phyloP scores from a whole-genome alignment of 208 protist species.

The Crithidia expoeki region DNA sequence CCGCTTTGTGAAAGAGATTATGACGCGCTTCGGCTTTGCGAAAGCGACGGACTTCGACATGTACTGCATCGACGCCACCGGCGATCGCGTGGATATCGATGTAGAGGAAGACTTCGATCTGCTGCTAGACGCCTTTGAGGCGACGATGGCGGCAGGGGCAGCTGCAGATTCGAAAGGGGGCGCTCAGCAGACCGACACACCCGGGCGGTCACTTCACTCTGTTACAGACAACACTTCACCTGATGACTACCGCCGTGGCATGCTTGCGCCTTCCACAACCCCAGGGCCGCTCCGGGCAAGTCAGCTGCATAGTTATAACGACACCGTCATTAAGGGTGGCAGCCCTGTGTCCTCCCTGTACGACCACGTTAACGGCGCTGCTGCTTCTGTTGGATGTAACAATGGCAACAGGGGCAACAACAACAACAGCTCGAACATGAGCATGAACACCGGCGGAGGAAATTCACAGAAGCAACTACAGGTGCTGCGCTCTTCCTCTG shows the following conservation, averaged over 20 bases:
- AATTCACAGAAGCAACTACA: neutral
- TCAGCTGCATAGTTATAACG: neutral
- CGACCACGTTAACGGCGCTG: neutral
- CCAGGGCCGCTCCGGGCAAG: neutral
- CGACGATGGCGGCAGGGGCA: constrained; percentile 7
- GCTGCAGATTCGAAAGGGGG: neutral
- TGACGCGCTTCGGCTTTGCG: constrained; percentile 70
- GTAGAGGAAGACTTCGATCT: constrained; percentile 62
- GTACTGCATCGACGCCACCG: constrained; percentile 71
- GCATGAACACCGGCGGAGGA: neutral
- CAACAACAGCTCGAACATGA: neutral
- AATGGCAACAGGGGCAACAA: neutral
- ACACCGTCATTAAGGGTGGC: neutral
- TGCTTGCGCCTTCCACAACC: neutral
- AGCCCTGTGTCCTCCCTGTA: neutral
- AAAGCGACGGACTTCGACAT: constrained; percentile 75
- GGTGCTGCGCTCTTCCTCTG: neutral
- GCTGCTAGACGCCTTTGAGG: constrained; percentile 47
- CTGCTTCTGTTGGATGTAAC: neutral
- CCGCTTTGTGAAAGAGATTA: constrained; percentile 56
- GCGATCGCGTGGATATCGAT: constrained; percentile 86
- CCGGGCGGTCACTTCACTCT: neutral
- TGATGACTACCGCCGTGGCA: neutral
- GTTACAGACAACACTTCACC: neutral
- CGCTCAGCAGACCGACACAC: neutral